Conservation (phyloP, 148 eudicot species). For the Persicaria maculosa region DNA sequence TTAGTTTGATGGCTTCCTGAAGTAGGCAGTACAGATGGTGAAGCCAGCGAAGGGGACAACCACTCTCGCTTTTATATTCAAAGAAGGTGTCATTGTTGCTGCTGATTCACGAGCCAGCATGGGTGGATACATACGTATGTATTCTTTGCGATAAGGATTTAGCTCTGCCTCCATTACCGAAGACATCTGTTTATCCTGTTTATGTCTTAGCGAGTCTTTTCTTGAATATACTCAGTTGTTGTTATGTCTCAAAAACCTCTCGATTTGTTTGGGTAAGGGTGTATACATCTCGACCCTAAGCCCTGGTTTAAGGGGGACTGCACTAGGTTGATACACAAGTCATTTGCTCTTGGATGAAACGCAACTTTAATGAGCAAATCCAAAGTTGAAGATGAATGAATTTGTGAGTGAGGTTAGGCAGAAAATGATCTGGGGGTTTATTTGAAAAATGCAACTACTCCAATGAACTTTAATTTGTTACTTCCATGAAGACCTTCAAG, state of each 20-base stretch:
- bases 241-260: no score
- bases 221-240: background rate
- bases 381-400: background rate
- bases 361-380: background rate
- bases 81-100: conserved; percentile 43
- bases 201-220: background rate
- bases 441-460: no score
- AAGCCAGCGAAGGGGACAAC: conserved; percentile 96
- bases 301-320: no score
- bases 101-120: conserved; percentile 99
- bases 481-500: background rate
- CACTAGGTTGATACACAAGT: background rate
- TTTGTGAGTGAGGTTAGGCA: no score
- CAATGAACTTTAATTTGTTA: background rate
- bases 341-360: background rate
- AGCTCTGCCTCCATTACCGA: background rate
- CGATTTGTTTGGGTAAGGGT: no score
- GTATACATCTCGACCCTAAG: no score
- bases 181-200: background rate
- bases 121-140: conserved; percentile 98
- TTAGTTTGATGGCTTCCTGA: conserved; percentile 88
- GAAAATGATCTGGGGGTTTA: background rate
- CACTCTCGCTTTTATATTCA: conserved; percentile 27
- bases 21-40: conserved; percentile 88
- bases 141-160: background rate